Evolutionary conservation across 345 rosid genomes (phyloP).

Genomic region (Psidium guajava): DNA sequence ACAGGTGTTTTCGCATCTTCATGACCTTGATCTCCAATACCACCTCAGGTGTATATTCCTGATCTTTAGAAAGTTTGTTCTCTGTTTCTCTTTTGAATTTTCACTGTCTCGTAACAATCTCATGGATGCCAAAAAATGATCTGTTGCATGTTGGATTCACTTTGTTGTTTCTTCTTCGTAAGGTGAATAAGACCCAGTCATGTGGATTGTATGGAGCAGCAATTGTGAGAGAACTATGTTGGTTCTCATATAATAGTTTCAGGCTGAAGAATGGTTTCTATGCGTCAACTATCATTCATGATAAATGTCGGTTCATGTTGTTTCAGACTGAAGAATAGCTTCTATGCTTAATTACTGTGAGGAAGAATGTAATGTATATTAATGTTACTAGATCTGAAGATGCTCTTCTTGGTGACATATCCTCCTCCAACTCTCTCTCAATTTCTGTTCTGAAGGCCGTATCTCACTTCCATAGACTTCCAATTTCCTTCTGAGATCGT

Average conservation of each 20-base stretch:
- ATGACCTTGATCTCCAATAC: conserved; percentile 79
- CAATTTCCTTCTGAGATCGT: background rate
- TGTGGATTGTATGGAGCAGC: background rate
- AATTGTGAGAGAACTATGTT: background rate
- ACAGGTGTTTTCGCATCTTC: conserved; percentile 93
- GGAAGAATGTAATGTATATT: background rate
- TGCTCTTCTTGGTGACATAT: background rate
- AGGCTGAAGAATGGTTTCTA: background rate
- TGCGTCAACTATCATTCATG: background rate
- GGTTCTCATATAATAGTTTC: background rate
- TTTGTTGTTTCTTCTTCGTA: background rate
- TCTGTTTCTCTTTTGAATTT: background rate
- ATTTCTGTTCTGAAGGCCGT: background rate
- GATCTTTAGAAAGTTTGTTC: background rate
- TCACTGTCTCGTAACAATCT: background rate
- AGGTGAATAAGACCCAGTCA: background rate
- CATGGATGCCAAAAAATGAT: background rate
- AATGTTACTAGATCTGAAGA: background rate
- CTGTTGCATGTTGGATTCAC: background rate
- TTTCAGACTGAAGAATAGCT: background rate
- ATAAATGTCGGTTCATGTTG: background rate
- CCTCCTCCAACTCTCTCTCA: background rate
- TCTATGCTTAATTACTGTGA: background rate
- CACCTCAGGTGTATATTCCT: conserved; percentile 63
- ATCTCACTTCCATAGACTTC: background rate